Base-by-base conservation (phyloP, 768 basidiomycete species). In the Lactarius akahatsu region DNA sequence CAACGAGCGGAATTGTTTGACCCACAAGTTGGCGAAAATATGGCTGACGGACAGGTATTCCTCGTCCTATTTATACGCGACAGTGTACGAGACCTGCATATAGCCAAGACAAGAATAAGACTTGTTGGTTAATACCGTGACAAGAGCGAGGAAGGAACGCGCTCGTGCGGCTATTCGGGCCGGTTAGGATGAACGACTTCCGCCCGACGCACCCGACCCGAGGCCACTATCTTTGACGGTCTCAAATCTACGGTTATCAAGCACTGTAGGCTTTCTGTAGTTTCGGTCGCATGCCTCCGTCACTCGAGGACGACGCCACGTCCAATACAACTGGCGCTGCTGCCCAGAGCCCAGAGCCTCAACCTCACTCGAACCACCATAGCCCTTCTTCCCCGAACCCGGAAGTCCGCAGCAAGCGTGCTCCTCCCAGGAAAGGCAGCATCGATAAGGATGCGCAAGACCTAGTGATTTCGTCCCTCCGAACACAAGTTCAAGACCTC, bases 401-500 rank as follows among this genome's bases (percentile, higher is more conserved):
- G 58, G 58, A 57, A 47, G 57, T 45, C 55, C 59, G 60, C 11
- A 56, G 30, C 61, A 59, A 62, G 28, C 66, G 62, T 2, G 34
- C 45, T n/a, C 70, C 45, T 28, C 47, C 43, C 41, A 59, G 65
- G 47, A 58, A 50, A 45, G 59, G 23, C 23, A 71, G 67, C 57
- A 15, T 68, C 43, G 77, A 78, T 56, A 81, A 66, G 82, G 77
- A 93, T 72, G 93, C 94, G 3, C 91, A 96, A 73, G 87, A 86
- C 8, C 86, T 89, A 78, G 85, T 98, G 71, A 94, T 96, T 71
- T 79, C 81, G 16, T 89, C 92, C 0, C 80, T 98, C 34, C 89
- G 93, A 26, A 73, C 80, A 1, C 94, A 97, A 76, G 84, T 96
- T 11, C 85, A 90, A 58, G 92, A 97, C 74, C 82, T 98, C 54